A percentile compares a stretch with the other conserved stretches of the same genome.
phyloP scores from a whole-genome alignment of 2,329 filamentous ascomycete species.

The Ophiocordyceps camponoti-saundersi region DNA sequence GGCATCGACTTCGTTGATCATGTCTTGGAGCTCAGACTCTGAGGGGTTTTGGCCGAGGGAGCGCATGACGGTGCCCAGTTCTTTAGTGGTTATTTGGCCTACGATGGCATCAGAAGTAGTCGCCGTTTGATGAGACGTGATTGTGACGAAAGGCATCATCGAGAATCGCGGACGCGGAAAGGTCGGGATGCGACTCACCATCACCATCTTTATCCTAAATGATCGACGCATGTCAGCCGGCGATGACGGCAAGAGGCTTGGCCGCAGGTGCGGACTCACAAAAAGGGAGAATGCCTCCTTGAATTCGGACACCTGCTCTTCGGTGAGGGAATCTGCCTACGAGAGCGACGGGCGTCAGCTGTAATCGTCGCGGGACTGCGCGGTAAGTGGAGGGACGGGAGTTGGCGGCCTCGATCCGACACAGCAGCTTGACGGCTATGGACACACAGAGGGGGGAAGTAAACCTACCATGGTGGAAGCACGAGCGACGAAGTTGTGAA shows the following conservation, averaged over 20 bases:
- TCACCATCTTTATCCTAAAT: conserved; percentile 79
- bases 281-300: conserved; percentile 99
- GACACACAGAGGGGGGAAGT: too few relatives aligned
- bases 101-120: conserved; percentile 3
- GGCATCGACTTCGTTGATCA: conserved; percentile 88
- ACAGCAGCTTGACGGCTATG: too few relatives aligned
- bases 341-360: conserved; percentile 2
- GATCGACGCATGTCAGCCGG: not conserved
- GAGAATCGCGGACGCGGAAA: not conserved
- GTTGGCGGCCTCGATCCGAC: not conserved
- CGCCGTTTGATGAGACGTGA: not conserved
- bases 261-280: conserved; percentile 42
- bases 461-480: conserved; percentile 9
- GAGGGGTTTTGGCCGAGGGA: conserved; percentile 81
- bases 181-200: conserved; percentile 43
- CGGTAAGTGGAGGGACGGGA: not conserved
- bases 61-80: conserved; percentile 80
- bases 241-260: not conserved
- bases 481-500: not conserved
- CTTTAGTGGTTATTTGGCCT: conserved; percentile 88
- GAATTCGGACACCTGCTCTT: conserved; percentile 99
- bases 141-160: not conserved
- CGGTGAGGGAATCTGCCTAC: conserved; percentile 93
- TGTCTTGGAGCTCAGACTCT: conserved; percentile 79
- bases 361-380: conserved; percentile 4